Evolutionary conservation across 352 stramenopile species (phyloP), one percentile per base, ranked within the genome.

Genomic region (Phytophthora cryptogea): DNA sequence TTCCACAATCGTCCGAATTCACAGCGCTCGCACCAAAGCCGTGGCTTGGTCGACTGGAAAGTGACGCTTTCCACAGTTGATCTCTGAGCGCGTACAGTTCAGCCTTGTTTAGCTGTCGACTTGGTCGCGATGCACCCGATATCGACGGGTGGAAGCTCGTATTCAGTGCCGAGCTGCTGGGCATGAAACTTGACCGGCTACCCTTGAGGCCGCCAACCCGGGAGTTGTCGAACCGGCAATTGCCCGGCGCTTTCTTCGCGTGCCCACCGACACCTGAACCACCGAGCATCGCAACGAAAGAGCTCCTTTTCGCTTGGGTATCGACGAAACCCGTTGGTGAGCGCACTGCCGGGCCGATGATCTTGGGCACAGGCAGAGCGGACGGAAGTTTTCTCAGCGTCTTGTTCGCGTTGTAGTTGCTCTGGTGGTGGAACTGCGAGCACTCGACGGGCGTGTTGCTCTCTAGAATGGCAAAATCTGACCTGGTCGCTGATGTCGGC

Each of bases 21-120:
- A 43, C 37, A n/a, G 17, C 37, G 7, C n/a, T 26, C 2, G 23
- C 26, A 28, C 35, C 46, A 14, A 58, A 37, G 35, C 4, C 31
- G 2, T 31, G 41, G 28, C 41, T 55, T 33, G 55, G 54, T 39
- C 41, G 23, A 23, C 35, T 63, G 6, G 52, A 57, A 43, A 78
- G 53, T 3, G 70, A 79, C 20, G 37, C 53, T 36, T 73, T 72
- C 56, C 60, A 78, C 1, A 81, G 30, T 11, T 64, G 72, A 7
- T 81, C 72, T 36, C 74, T 78, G 20, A 81, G 54, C 41, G 78
- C 52, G 26, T 78, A 64, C 16, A 81, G 50, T 26, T 81, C 69
- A 7, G 72, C 20, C 26, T 58, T 60, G 26, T 71, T 71, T 47
- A 81, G 57, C 9, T 59, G 32, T 2, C 35, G 48, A 42, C 50